Conservation (phyloP, 768 basidiomycete genomes). For the Phanerochaete carnosa region DNA sequence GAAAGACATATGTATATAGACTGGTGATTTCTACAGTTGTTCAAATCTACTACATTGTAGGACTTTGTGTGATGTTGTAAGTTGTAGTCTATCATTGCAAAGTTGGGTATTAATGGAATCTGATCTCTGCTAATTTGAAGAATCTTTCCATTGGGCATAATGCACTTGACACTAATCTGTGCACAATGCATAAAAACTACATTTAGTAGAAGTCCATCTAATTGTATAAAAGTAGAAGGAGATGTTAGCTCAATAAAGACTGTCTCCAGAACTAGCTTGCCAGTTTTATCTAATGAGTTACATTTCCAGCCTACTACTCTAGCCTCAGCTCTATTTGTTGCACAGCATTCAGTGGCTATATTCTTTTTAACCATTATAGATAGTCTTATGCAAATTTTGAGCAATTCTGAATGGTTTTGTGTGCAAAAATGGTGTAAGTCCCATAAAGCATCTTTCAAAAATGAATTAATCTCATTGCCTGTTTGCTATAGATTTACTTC, state of each 20-base stretch:
- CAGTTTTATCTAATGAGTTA: neutral
- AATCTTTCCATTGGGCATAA: constrained; percentile 11
- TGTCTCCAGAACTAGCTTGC: constrained; percentile 13
- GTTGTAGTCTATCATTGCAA: constrained; percentile 25
- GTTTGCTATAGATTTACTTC: neutral
- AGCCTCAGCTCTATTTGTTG: constrained; percentile 23
- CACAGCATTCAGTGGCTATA: constrained; percentile 21
- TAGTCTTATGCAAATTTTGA: constrained; percentile 16
- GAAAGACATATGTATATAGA: constrained; percentile 22
- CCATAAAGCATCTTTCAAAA: constrained; percentile 21
- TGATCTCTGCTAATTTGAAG: constrained; percentile 12
- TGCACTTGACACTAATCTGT: constrained; percentile 7
- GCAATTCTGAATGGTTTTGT: constrained; percentile 15
- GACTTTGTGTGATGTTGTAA: constrained; percentile 19
- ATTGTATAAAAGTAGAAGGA: constrained; percentile 7
- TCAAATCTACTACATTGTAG: constrained; percentile 15
- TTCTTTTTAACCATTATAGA: constrained; percentile 20
- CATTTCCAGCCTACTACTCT: constrained; percentile 17
- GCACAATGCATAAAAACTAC: constrained; percentile 17
- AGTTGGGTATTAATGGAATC: constrained; percentile 18
- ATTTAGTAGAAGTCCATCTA: constrained; percentile 19
- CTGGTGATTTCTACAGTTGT: constrained; percentile 16
- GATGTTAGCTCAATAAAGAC: constrained; percentile 19
- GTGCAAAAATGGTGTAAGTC: constrained; percentile 13
- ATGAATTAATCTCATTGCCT: neutral